Percentiles rank a stretch among this genome's conserved stretches.
Evolutionary conservation across 495 filamentous ascomycete species (phyloP).

Genomic region (Trypethelium eluteriae): DNA sequence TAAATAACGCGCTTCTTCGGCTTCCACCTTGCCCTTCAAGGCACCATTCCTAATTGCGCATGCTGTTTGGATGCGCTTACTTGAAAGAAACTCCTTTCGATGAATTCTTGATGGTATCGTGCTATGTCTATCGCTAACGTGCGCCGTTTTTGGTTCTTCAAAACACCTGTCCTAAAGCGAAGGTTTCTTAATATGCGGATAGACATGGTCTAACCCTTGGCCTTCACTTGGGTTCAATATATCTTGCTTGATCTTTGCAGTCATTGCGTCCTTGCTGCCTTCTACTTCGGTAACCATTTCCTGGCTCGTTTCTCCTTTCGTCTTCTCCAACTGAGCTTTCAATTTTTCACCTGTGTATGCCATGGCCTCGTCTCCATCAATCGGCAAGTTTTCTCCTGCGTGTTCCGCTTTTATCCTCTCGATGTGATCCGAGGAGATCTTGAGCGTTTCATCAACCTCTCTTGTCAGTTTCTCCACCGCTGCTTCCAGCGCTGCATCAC

Average conservation of each 20-base stretch:
- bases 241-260: conserved; percentile 1
- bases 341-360: conserved; percentile 2
- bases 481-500: conserved; percentile 47
- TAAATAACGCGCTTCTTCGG: too few relatives aligned
- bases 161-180: conserved; percentile 1
- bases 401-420: conserved; percentile 17
- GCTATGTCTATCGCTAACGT: not conserved
- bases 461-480: conserved; percentile 36
- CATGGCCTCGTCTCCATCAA: conserved; percentile 13
- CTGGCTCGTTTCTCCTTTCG: not conserved
- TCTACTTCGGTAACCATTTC: not conserved
- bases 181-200: conserved; percentile 17
- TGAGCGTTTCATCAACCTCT: conserved; percentile 37
- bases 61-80: too few relatives aligned
- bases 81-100: too few relatives aligned
- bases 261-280: not conserved
- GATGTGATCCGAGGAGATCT: conserved; percentile 26
- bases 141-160: not conserved
- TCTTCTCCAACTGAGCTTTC: not conserved
- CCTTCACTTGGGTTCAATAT: not conserved
- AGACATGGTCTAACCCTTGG: conserved; percentile 11
- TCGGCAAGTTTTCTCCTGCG: not conserved
- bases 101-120: too few relatives aligned
- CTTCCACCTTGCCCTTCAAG: too few relatives aligned
- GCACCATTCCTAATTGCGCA: not conserved